These are phyloP conservation scores for Graphilbum ipis-grandicollis DNA, from an alignment of 2,329 filamentous ascomycete species.

Conservation along the genomic window DNA sequence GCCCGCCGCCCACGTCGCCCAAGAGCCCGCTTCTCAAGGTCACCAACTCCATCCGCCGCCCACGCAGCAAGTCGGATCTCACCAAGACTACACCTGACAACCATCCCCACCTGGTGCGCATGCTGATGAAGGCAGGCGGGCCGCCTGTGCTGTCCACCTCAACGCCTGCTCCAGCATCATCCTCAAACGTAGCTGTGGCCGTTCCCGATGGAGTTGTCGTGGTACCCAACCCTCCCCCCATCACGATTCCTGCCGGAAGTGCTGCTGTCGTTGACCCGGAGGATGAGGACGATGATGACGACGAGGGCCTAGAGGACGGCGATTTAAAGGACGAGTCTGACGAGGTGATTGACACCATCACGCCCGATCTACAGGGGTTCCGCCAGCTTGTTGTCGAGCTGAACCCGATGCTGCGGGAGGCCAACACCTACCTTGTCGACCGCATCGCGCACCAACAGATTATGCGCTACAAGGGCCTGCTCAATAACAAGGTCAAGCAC, in stretches of 20 bases:
- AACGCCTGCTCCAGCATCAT: not conserved
- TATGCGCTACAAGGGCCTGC: conserved; percentile 59
- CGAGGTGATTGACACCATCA: conserved; percentile 47
- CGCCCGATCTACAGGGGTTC: conserved; percentile 62
- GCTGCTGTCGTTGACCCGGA: conserved; percentile 19
- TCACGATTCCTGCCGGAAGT: conserved; percentile 4
- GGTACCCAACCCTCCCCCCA: not conserved
- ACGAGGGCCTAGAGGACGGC: conserved; percentile 41
- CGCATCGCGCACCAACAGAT: conserved; percentile 71
- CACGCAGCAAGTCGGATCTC: conserved; percentile 36
- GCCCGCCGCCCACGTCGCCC: conserved; percentile 16
- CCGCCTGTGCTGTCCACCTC: conserved; percentile 30
- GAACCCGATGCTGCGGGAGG: conserved; percentile 50
- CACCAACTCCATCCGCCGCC: conserved; percentile 32
- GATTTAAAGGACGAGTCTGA: conserved; percentile 44
- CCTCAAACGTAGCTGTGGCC: no score
- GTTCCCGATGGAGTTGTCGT: not conserved
- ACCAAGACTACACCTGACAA: conserved; percentile 22
- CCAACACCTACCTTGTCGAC: conserved; percentile 49
- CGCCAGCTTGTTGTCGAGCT: conserved; percentile 53
- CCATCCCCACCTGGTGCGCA: conserved; percentile 25
- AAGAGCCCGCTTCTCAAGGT: conserved; percentile 33
- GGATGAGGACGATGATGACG: conserved; percentile 39
- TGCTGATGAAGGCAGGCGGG: conserved; percentile 35
- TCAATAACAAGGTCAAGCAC: conserved; percentile 56